These are phyloP conservation scores for Hypocrella siamensis DNA, from an alignment of 2,329 filamentous ascomycete genomes.

Conservation along the genomic window DNA sequence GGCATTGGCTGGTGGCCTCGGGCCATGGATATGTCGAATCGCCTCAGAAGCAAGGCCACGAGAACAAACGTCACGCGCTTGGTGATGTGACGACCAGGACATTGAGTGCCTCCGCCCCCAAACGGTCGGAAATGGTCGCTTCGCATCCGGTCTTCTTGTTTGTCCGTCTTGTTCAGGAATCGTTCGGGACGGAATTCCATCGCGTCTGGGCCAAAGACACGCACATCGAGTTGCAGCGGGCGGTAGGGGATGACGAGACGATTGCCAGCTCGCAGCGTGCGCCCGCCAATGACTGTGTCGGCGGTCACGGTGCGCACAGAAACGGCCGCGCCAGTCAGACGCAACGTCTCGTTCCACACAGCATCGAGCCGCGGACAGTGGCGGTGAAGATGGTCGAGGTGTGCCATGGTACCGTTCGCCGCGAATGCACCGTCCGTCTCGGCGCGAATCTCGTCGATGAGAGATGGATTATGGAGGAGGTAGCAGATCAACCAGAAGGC, in stretches of 20 bases:
- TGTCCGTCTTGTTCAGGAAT: conserved; percentile 7
- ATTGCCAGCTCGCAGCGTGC: conserved; percentile 10
- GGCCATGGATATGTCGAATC: conserved; percentile 4
- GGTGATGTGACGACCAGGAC: conserved; percentile 10
- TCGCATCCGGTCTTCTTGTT: too few relatives aligned
- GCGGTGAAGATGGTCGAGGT: conserved; percentile 11
- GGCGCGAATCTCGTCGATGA: conserved; percentile 5
- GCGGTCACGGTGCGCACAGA: conserved; percentile 10
- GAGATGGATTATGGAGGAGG: conserved; percentile 7
- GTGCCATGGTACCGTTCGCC: conserved; percentile 12
- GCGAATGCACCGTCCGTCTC: conserved; percentile 11
- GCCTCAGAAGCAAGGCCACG: conserved; percentile 9
- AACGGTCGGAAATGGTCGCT: conserved; percentile 10
- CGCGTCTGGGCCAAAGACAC: conserved; percentile 6
- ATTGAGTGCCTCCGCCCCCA: conserved; percentile 13
- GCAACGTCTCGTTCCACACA: conserved; percentile 13
- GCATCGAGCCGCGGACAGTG: conserved; percentile 7
- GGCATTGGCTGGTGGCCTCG: background rate
- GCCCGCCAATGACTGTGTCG: conserved; percentile 12
- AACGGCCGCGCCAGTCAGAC: conserved; percentile 7
- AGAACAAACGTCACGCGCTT: conserved; percentile 5
- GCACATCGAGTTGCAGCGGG: conserved; percentile 9
- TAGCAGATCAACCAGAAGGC: conserved; percentile 12
- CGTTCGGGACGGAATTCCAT: conserved; percentile 5
- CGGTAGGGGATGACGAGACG: conserved; percentile 13